Evolutionary conservation across 306 rosid species (phyloP).

Genomic region (Lathyrus oleraceus): DNA sequence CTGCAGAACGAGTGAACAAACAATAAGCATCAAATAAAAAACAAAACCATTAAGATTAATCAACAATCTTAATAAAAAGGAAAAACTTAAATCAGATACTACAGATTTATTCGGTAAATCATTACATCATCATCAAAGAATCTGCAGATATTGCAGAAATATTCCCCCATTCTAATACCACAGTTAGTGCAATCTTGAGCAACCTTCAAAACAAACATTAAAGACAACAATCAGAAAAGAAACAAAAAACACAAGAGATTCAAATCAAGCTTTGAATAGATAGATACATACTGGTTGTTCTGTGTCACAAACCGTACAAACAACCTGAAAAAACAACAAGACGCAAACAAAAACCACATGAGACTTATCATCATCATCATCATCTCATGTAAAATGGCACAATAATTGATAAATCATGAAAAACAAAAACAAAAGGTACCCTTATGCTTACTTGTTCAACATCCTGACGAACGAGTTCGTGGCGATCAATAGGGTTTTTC

Average conservation of each 20-base stretch:
- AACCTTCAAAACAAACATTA: slow-evolving; percentile 45
- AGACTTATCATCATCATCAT: neutral
- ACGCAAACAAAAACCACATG: slow-evolving; percentile 15
- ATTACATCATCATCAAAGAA: slow-evolving; percentile 93
- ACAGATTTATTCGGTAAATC: slow-evolving; percentile 10
- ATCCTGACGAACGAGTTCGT: slow-evolving; percentile 70
- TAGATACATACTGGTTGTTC: slow-evolving; percentile 80
- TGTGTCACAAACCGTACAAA: slow-evolving; percentile 92
- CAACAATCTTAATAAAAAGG: slow-evolving; percentile 23
- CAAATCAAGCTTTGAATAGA: slow-evolving; percentile 1
- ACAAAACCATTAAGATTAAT: slow-evolving; percentile 2
- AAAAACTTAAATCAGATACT: slow-evolving; percentile 17
- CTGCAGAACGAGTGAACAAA: slow-evolving; percentile 46
- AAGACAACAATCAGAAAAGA: neutral
- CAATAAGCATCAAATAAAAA: slow-evolving; percentile 28
- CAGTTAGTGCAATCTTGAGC: slow-evolving; percentile 91
- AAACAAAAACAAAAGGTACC: slow-evolving; percentile 3
- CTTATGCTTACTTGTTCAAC: slow-evolving; percentile 65
- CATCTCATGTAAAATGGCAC: slow-evolving; percentile 14
- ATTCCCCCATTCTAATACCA: slow-evolving; percentile 93
- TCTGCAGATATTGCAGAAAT: slow-evolving; percentile 85
- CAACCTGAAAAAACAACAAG: slow-evolving; percentile 63
- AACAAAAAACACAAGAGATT: slow-evolving; percentile 1
- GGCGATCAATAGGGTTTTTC: slow-evolving; percentile 67
- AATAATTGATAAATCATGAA: neutral